phyloP scores from a whole-genome alignment of 2,329 filamentous ascomycete genomes.

The Arthrobotrys megalospora region DNA sequence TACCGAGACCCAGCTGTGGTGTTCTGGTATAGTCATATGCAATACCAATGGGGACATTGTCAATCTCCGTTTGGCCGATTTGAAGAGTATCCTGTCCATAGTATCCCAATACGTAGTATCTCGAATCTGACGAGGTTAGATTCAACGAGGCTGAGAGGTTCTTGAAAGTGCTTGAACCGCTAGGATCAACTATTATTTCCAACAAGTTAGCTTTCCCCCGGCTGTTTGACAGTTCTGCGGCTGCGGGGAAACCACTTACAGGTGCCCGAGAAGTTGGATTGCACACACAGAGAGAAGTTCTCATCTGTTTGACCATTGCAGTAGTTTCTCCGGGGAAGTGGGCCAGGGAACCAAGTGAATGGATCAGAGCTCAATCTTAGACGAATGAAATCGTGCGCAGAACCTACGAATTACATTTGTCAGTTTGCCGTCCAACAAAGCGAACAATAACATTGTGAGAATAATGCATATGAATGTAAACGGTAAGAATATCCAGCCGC shows the following conservation, averaged over 20 bases:
- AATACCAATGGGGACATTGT: constrained; percentile 59
- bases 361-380: constrained; percentile 57
- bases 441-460: not conserved
- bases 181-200: constrained; percentile 21
- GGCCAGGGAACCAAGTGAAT: constrained; percentile 59
- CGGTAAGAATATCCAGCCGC: not conserved
- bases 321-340: constrained; percentile 42
- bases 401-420: constrained; percentile 34
- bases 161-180: constrained; percentile 46
- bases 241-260: constrained; percentile 31
- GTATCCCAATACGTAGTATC: constrained; percentile 55
- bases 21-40: constrained; percentile 49
- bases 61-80: constrained; percentile 59
- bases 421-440: not conserved
- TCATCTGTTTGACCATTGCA: constrained; percentile 31
- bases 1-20: constrained; percentile 52
- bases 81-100: constrained; percentile 57
- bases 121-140: constrained; percentile 49
- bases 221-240: not conserved
- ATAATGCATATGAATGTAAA: no score
- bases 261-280: constrained; percentile 53
- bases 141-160: constrained; percentile 38
- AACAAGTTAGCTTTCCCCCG: constrained; percentile 2
- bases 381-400: constrained; percentile 54
- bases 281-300: constrained; percentile 44